Percentiles rank a stretch among this genome's conserved stretches.
phyloP scores from a whole-genome alignment of 1,139 yeast species.

The Chernovozyma aurita region DNA sequence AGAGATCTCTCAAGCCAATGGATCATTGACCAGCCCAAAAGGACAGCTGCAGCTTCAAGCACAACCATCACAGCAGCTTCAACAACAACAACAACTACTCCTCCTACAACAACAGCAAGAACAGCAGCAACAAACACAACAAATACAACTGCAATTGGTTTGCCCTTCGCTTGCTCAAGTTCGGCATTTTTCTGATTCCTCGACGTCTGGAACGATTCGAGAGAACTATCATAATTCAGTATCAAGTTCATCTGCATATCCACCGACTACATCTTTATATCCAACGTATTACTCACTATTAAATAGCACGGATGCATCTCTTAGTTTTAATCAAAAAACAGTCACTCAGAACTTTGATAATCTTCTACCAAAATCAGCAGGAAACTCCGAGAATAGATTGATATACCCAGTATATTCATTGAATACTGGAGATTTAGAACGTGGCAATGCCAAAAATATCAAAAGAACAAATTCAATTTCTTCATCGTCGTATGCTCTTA shows the following conservation, averaged over 20 bases:
- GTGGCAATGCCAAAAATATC: background rate
- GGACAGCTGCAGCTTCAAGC: background rate
- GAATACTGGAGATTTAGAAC: background rate
- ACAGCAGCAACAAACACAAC: too few relatives aligned
- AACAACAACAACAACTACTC: too few relatives aligned
- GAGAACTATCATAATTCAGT: background rate
- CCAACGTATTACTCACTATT: background rate
- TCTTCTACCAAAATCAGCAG: constrained; percentile 15
- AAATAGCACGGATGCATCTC: background rate
- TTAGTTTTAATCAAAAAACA: background rate
- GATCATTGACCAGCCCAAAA: background rate
- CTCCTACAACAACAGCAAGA: too few relatives aligned
- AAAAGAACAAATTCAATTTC: background rate
- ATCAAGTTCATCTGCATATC: background rate
- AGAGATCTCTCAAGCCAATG: background rate
- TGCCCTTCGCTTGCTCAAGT: background rate
- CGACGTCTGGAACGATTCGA: background rate
- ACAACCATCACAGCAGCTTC: too few relatives aligned
- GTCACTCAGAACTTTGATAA: constrained; percentile 20
- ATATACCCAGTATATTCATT: constrained; percentile 37
- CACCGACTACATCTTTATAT: background rate
- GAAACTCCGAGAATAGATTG: constrained; percentile 21
- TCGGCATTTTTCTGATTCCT: background rate
- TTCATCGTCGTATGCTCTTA: background rate
- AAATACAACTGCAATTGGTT: background rate